Conservation (phyloP, 2,329 filamentous ascomycete genomes). For the Fusarium solani-melongenae region DNA sequence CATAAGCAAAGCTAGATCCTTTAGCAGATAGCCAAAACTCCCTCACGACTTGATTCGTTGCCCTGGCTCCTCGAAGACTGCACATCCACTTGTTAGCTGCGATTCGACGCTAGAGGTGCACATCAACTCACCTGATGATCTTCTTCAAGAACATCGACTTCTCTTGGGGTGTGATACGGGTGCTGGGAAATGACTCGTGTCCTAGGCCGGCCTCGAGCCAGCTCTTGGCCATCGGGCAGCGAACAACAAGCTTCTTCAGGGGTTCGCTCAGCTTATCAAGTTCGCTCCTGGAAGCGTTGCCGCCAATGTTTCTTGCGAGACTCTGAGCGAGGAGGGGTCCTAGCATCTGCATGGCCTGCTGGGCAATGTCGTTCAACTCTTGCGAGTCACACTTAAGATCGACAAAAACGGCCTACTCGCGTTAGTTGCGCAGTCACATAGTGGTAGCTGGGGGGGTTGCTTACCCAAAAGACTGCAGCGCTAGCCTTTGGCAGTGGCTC, state of each 20-base stretch:
- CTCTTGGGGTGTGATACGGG: conserved; percentile 68
- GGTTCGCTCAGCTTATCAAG: conserved; percentile 77
- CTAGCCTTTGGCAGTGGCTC: conserved; percentile 82
- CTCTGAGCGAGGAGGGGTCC: conserved; percentile 70
- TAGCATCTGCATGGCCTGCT: conserved; percentile 66
- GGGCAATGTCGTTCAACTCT: conserved; percentile 56
- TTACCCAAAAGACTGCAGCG: conserved; percentile 80
- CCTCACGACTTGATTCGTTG: conserved; percentile 74
- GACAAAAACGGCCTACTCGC: conserved; percentile 63
- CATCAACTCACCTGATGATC: conserved; percentile 63
- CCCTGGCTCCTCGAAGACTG: conserved; percentile 71
- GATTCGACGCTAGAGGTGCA: too few relatives aligned
- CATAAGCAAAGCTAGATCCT: conserved; percentile 70
- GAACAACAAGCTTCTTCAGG: conserved; percentile 73
- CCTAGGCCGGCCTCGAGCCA: conserved; percentile 73
- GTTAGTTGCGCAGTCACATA: neutral
- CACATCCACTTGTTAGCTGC: neutral
- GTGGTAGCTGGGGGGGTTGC: conserved; percentile 19
- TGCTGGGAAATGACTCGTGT: conserved; percentile 66
- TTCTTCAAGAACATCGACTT: conserved; percentile 75
- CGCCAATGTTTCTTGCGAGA: conserved; percentile 74
- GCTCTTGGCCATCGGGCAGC: conserved; percentile 64
- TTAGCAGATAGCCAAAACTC: conserved; percentile 80
- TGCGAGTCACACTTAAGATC: conserved; percentile 56
- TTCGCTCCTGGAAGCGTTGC: conserved; percentile 76